Evolutionary conservation across 2,329 filamentous ascomycete species (phyloP).

Genomic region (Xylariaceae sp.): DNA sequence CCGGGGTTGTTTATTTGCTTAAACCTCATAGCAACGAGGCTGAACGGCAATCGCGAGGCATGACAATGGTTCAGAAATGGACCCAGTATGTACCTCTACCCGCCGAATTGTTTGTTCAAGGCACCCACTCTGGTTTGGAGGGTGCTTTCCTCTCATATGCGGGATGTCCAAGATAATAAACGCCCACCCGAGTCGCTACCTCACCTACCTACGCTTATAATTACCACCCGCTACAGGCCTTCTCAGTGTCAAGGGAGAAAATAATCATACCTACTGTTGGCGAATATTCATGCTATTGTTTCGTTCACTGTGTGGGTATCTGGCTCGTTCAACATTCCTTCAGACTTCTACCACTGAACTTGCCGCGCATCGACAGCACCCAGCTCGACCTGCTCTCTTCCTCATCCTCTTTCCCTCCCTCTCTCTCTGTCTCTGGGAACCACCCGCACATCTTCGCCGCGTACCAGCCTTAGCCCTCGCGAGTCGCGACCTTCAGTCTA

Average conservation of each 20-base stretch:
- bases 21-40: not conserved
- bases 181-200: no score
- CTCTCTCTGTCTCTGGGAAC: not conserved
- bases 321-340: slow-evolving; percentile 13
- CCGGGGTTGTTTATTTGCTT: not conserved
- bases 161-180: no score
- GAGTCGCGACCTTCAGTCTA: not conserved
- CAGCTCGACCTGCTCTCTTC: not conserved
- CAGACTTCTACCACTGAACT: not conserved
- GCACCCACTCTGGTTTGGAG: no score
- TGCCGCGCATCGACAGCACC: not conserved
- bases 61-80: not conserved
- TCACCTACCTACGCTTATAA: no score
- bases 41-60: not conserved
- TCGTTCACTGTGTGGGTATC: not conserved
- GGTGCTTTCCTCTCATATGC: no score
- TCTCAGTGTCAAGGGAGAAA: no score
- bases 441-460: not conserved
- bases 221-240: no score
- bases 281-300: not conserved
- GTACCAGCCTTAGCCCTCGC: not conserved
- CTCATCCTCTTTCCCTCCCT: not conserved
- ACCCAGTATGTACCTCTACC: not conserved
- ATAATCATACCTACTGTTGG: no score
- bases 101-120: no score